phyloP scores from a whole-genome alignment of 345 rosid species.

The Citrus glauca region DNA sequence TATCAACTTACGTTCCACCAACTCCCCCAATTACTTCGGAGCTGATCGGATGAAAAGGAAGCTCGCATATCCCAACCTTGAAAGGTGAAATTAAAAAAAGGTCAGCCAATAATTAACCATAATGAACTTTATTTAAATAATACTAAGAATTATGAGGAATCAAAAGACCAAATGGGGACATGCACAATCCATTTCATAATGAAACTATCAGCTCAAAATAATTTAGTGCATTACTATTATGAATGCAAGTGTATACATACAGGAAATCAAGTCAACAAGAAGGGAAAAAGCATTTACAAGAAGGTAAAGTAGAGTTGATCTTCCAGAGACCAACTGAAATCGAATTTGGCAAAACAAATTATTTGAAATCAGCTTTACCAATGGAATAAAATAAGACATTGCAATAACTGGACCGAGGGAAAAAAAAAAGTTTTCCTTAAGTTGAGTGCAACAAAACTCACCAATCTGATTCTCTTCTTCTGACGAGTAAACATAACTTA shows the following conservation, averaged over 20 bases:
- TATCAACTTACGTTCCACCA: slow-evolving; percentile 95
- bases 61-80: slow-evolving; percentile 95
- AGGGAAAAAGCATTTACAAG: background rate
- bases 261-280: background rate
- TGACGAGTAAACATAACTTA: background rate
- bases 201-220: background rate
- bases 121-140: background rate
- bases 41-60: slow-evolving; percentile 94
- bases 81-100: slow-evolving; percentile 6
- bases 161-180: background rate
- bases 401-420: background rate
- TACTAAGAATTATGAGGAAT: background rate
- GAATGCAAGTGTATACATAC: background rate
- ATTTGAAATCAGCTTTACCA: background rate
- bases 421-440: background rate
- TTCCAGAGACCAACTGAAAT: background rate
- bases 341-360: background rate
- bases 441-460: background rate
- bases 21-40: slow-evolving; percentile 93
- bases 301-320: background rate
- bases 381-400: background rate
- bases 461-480: background rate
- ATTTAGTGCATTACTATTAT: background rate
- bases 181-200: background rate
- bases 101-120: background rate